phyloP scores from a whole-genome alignment of 2,329 filamentous ascomycete genomes.

The Pestalotiopsis sp. region DNA sequence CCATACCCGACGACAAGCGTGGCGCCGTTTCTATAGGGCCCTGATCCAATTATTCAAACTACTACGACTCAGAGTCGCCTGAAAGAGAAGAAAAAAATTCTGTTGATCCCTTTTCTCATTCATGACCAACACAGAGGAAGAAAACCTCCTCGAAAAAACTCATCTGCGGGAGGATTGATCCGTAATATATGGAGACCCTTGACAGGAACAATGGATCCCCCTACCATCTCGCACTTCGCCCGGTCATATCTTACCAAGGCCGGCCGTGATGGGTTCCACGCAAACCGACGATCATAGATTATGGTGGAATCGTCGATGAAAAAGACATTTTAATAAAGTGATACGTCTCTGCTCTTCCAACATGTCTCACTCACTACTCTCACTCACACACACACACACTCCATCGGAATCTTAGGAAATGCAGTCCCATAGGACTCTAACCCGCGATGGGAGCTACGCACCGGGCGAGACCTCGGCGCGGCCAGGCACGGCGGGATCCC shows the following conservation, averaged over 20 bases:
- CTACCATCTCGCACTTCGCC: background rate
- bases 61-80: too few species aligned
- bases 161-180: background rate
- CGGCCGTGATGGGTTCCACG: background rate
- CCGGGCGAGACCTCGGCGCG: background rate
- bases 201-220: background rate
- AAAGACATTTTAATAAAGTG: background rate
- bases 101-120: background rate
- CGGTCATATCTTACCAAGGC: background rate
- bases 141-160: background rate
- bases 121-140: background rate
- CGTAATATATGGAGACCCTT: background rate
- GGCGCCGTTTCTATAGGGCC: too few species aligned
- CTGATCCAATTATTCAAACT: too few species aligned
- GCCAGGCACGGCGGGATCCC: background rate
- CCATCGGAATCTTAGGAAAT: background rate
- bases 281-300: conserved; percentile 1
- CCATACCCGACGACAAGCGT: too few species aligned
- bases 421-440: background rate
- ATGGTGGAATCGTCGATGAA: background rate
- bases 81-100: background rate
- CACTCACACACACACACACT: background rate
- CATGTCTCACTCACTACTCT: background rate
- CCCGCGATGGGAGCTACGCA: background rate
- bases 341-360: background rate